phyloP scores from a whole-genome alignment of 108 stramenopile genomes.

The Pseudonitzschia multiseries region DNA sequence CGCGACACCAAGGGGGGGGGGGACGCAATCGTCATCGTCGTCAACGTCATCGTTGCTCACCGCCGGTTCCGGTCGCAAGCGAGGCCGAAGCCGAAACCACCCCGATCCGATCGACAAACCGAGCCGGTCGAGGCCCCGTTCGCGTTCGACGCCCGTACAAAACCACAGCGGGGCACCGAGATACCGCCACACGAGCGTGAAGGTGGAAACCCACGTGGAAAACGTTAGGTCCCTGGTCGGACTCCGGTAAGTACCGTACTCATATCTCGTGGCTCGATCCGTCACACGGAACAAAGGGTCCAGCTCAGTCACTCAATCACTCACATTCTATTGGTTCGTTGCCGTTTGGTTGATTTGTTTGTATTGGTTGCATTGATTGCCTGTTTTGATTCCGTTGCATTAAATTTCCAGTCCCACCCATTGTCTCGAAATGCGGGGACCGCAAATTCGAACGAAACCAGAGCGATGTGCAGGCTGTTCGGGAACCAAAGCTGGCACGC shows the following conservation, averaged over 20 bases:
- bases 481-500: neutral
- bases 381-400: too few relatives aligned
- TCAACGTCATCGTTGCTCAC: too few relatives aligned
- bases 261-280: neutral
- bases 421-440: neutral
- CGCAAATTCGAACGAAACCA: neutral
- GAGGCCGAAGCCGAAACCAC: too few relatives aligned
- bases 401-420: constrained; percentile 13
- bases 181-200: neutral
- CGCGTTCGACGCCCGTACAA: neutral
- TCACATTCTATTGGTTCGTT: neutral
- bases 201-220: constrained; percentile 2
- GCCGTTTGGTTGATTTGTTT: neutral
- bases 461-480: neutral
- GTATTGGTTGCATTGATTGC: too few relatives aligned
- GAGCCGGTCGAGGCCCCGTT: too few relatives aligned
- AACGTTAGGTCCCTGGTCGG: constrained; percentile 26
- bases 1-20: too few relatives aligned
- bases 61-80: neutral
- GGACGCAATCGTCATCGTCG: too few relatives aligned
- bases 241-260: constrained; percentile 24
- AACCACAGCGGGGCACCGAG: neutral
- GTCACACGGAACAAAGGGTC: neutral
- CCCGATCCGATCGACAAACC: neutral
- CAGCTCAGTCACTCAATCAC: too few relatives aligned